phyloP scores from a whole-genome alignment of 1,284 basidiomycete genomes.

The Jaminaea rosea region DNA sequence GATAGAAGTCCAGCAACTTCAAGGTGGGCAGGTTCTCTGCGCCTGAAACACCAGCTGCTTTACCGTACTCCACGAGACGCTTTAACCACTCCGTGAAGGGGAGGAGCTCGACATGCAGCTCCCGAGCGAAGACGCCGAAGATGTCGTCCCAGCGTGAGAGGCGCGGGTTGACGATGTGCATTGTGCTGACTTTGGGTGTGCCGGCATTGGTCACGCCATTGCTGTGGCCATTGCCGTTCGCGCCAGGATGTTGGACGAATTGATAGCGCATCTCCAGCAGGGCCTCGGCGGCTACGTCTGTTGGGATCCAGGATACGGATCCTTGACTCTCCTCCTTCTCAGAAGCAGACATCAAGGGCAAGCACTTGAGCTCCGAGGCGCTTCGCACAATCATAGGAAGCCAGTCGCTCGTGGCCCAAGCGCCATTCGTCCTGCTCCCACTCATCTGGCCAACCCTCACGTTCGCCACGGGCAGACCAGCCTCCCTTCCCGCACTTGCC shows the following conservation, averaged over 20 bases:
- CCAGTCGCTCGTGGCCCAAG: neutral
- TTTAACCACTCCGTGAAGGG: too few species aligned
- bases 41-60: too few species aligned
- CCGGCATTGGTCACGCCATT: neutral
- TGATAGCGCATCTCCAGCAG: neutral
- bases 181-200: conserved; percentile 56
- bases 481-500: neutral
- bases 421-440: neutral
- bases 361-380: neutral
- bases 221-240: neutral
- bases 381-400: neutral
- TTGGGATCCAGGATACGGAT: neutral
- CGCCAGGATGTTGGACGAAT: neutral
- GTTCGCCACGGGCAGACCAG: neutral
- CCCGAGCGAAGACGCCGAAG: conserved; percentile 56
- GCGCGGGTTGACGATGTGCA: conserved; percentile 66
- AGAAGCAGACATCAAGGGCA: neutral
- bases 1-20: too few species aligned
- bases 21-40: too few species aligned
- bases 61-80: too few species aligned
- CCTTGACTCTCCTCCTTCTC: neutral
- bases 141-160: conserved; percentile 53
- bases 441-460: neutral
- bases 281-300: neutral
- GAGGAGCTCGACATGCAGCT: too few species aligned